A percentile compares a stretch with the other conserved stretches of the same genome.
Conservation (phyloP, 257 asterid species). For the Leonotis leonurus region DNA sequence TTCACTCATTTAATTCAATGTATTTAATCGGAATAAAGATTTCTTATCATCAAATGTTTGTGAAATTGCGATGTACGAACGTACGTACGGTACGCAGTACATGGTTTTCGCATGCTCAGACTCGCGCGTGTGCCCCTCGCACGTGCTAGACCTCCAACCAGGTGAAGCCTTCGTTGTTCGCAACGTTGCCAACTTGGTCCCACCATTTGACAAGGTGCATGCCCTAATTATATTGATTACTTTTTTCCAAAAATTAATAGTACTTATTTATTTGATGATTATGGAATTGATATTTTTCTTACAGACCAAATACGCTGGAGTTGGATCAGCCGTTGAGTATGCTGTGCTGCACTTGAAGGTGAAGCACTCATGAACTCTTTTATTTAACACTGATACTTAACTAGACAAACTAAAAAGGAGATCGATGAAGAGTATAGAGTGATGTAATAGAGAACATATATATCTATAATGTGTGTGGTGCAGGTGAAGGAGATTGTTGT, state of each 20-base stretch:
- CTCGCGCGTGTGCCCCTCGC: constrained; percentile 92
- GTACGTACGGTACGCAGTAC: constrained; percentile 31
- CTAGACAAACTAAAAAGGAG: not conserved
- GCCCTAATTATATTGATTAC: too few species aligned
- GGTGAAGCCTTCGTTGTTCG: constrained; percentile 89
- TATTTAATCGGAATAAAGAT: too few species aligned
- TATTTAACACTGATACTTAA: not conserved
- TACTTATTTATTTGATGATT: not conserved
- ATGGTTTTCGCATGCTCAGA: constrained; percentile 95
- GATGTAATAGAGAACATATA: too few species aligned
- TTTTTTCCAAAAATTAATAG: too few species aligned
- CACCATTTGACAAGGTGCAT: constrained; percentile 75
- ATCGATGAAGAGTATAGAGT: too few species aligned
- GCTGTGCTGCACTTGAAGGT: constrained; percentile 89
- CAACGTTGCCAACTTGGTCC: constrained; percentile 88
- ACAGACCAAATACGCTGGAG: constrained; percentile 63
- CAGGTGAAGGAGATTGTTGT: constrained; percentile 76
- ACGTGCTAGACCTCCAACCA: constrained; percentile 59
- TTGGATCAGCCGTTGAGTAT: constrained; percentile 78
- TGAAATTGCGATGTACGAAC: too few species aligned
- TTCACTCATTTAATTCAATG: too few species aligned
- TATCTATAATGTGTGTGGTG: not conserved
- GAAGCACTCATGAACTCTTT: not conserved
- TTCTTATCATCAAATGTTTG: too few species aligned
- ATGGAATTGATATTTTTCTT: too few species aligned